Evolutionary conservation across 306 rosid species (phyloP).

Genomic region (Malus asiatica): DNA sequence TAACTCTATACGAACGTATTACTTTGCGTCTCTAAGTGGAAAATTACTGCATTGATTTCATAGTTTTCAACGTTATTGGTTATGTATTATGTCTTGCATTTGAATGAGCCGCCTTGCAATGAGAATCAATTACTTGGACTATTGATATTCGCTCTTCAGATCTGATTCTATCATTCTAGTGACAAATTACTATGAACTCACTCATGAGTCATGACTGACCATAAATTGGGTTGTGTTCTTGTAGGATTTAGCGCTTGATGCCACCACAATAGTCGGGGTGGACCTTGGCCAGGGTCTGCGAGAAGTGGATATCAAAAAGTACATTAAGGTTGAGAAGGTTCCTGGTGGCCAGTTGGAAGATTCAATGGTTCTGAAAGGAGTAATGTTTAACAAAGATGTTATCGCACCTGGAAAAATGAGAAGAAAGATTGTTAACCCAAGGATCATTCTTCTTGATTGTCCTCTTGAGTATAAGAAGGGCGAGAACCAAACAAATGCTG

Average conservation of each 20-base stretch:
- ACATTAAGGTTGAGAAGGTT: conserved; percentile 88
- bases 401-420: conserved; percentile 93
- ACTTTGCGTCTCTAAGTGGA: background rate
- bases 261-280: conserved; percentile 80
- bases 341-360: conserved; percentile 95
- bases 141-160: background rate
- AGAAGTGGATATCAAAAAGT: conserved; percentile 88
- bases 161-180: background rate
- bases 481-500: conserved; percentile 95
- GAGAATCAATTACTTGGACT: background rate
- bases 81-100: background rate
- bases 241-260: conserved; percentile 89
- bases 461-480: conserved; percentile 96
- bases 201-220: background rate
- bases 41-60: background rate
- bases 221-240: conserved; percentile 5
- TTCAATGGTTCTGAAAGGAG: conserved; percentile 75
- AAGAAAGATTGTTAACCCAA: conserved; percentile 86
- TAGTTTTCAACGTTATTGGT: background rate
- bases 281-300: conserved; percentile 88
- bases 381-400: conserved; percentile 92
- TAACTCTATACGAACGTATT: background rate
- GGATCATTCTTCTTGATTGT: conserved; percentile 77
- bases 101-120: background rate
- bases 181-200: background rate